phyloP scores from a whole-genome alignment of 805 yeast genomes.

The Wickerhamiella spandovensis region DNA sequence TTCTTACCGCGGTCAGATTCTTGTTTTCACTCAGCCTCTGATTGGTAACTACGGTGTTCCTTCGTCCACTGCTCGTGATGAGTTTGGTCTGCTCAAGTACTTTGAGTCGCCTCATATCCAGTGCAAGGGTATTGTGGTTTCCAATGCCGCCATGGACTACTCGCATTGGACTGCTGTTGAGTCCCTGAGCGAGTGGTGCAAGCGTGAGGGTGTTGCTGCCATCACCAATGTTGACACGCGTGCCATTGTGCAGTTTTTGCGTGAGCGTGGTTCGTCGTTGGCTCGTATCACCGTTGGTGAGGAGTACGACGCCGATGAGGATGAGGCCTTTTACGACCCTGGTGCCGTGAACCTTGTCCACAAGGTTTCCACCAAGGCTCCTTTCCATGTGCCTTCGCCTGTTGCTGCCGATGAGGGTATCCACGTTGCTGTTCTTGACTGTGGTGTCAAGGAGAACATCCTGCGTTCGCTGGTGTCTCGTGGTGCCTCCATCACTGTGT shows the following conservation, averaged over 20 bases:
- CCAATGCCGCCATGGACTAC: slow-evolving; percentile 87
- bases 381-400: slow-evolving; percentile 66
- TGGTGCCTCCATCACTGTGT: slow-evolving; percentile 92
- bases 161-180: slow-evolving; percentile 99
- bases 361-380: slow-evolving; percentile 88
- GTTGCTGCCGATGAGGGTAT: slow-evolving; percentile 36
- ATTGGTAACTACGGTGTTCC: slow-evolving; percentile 99
- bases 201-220: slow-evolving; percentile 91
- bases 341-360: slow-evolving; percentile 80
- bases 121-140: slow-evolving; percentile 91
- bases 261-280: slow-evolving; percentile 92
- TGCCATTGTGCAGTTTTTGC: slow-evolving; percentile 77
- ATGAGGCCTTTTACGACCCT: slow-evolving; percentile 83
- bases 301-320: slow-evolving; percentile 83
- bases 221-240: slow-evolving; percentile 97
- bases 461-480: slow-evolving; percentile 85
- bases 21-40: slow-evolving; percentile 92
- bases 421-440: slow-evolving; percentile 88
- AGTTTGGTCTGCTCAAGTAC: slow-evolving; percentile 72
- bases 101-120: slow-evolving; percentile 86
- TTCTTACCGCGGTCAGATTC: slow-evolving; percentile 90
- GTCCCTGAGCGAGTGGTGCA: slow-evolving; percentile 89
- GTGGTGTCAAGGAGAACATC: slow-evolving; percentile 97
- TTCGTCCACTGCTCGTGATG: slow-evolving; percentile 63
- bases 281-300: slow-evolving; percentile 85